Evolutionary conservation across 2,329 filamentous ascomycete genomes (phyloP), one percentile per base, ranked within the genome.

Genomic region (Septoria petroselini): DNA sequence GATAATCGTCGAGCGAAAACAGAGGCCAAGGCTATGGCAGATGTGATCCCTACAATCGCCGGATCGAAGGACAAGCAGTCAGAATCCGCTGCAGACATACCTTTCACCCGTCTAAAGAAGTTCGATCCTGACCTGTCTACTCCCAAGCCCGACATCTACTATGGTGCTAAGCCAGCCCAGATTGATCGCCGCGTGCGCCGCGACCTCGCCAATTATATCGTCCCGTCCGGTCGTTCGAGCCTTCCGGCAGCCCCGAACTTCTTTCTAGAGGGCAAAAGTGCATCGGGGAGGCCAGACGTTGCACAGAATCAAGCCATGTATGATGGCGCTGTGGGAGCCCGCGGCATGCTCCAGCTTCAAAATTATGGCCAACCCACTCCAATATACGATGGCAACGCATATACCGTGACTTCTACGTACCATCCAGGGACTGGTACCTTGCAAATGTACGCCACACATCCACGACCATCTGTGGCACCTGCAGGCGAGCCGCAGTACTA

Each of bases 81-180:
- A 7, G 29, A 44, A 21, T 18, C 7, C 5, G 8, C 25, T 12
- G 14, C 12, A 44, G 29, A 44, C 18, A 23, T 35, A 35, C 19
- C 30, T 42, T 42, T 42, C 40, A 30, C 11, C 40, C 21, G 27
- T 17, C 4, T 42, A 31, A 18, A 42, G 40, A 42, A 42, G 21
- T 42, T 76, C 25, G 70, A 65, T 3, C 60, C 70, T 45, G 59
- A 61, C 8, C 58, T 65, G 11, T 50, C 58, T 17, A 44, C 57
- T 14, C 58, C 64, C 1, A 64, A 62, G 44, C 68, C 68, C 17
- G 65, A 71, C 54, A 47, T 62, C 17, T 70, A 66, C 52, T 60
- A 70, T 21, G 62, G 69, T 8, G 61, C 63, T 8, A 35, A 40
- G 25, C 57, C 59, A 17, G 42, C 62, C 30, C 55, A 68, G 31